Evolutionary conservation across 2,329 filamentous ascomycete genomes (phyloP), one percentile per base, ranked within the genome.

Genomic region (Pseudogymnoascus sp.): DNA sequence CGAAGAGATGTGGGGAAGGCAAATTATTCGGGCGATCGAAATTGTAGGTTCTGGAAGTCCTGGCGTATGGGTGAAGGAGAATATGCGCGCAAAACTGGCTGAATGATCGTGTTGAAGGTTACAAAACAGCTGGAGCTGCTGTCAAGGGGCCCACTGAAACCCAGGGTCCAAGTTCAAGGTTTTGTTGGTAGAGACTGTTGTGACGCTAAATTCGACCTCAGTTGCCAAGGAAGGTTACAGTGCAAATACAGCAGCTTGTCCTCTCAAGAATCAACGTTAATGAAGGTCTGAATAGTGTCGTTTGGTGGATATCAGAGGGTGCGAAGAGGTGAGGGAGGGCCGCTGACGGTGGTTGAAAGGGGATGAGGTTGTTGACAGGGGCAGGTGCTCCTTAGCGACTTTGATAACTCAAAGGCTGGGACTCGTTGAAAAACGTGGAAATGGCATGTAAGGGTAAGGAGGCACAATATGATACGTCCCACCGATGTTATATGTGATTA

Each of bases 281-380:
- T 33, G 25, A 28, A 20, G 47, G 28, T 6, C 47, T 33, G 16
- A 35, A 33, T 33, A 20, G n/a, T 33, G 47, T 18, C 28, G 47
- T 54, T 54, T 54, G 28, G 28, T 54, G 47, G 47, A 54, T 33
- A 54, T 16, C 47, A 33, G 47, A 54, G 28, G 28, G 47, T 54
- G 47, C 28, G 12, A 54, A 54, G 8, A n/a, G 9, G 25, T 54
- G 16, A 14, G 47, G 18, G 47, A 54, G 47, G 47, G 47, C 47
- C 12, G 28, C 47, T 33, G 47, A 54, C 16, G 47, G 9, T 54
- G 28, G 28, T 54, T 54, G 47, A 54, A 54, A 54, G 47, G 47
- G 47, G 47, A 54, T 54, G 47, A 54, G 47, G 47, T 54, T 54
- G 47, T 54, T 33, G 47, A 54, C 47, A 54, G 47, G 47, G 47